Conservation (phyloP, 352 stramenopile genomes). For the Lagenidium sp. region DNA sequence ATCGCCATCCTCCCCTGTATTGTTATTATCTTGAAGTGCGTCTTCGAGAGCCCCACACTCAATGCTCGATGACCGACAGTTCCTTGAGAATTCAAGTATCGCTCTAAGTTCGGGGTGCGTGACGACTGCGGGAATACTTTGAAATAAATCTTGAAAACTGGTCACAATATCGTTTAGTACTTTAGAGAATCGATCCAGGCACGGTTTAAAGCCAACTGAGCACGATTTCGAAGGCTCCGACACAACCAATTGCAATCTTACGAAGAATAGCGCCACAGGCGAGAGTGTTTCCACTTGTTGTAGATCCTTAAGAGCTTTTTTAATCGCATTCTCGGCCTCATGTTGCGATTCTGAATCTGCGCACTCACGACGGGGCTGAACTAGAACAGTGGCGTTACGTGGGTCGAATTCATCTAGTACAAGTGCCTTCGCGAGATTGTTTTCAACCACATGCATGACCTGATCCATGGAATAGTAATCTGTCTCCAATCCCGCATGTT, state of each 20-base stretch:
- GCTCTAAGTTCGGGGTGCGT: conserved; percentile 26
- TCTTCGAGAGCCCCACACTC: background rate
- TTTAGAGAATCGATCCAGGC: conserved; percentile 16
- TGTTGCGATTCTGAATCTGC: too few relatives aligned
- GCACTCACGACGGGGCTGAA: background rate
- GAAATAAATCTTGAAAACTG: conserved; percentile 30
- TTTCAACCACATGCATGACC: background rate
- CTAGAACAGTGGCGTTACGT: background rate
- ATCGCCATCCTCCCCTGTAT: background rate
- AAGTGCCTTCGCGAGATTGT: background rate
- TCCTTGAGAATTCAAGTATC: conserved; percentile 34
- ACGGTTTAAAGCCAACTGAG: conserved; percentile 26
- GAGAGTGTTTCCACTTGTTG: conserved; percentile 7
- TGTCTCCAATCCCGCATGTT: background rate
- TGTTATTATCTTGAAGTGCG: background rate
- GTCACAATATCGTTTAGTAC: conserved; percentile 20
- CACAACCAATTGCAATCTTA: conserved; percentile 5
- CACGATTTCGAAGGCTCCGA: conserved; percentile 4
- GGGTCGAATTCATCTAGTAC: background rate
- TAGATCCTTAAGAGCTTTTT: background rate
- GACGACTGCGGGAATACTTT: conserved; percentile 23
- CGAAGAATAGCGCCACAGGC: conserved; percentile 12
- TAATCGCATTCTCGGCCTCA: background rate
- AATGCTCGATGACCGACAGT: conserved; percentile 28
- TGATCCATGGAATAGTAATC: background rate